phyloP scores from a whole-genome alignment of 169 alveolate species.

The Plasmodium vivax region DNA sequence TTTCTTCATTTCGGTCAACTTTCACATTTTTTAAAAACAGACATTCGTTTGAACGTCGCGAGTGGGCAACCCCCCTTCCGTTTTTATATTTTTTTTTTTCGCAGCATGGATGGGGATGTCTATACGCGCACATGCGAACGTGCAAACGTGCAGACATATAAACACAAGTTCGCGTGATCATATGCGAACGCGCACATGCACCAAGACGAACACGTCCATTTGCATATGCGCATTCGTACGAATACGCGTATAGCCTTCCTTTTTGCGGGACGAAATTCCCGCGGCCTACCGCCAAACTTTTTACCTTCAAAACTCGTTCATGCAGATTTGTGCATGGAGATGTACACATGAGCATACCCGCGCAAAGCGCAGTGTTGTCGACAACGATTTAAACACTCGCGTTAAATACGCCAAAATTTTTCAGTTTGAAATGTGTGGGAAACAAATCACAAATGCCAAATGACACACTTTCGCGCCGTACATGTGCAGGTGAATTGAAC shows the following conservation, averaged over 20 bases:
- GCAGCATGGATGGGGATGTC: neutral
- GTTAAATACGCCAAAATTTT: neutral
- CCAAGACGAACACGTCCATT: neutral
- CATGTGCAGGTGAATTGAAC: neutral
- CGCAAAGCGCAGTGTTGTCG: slow-evolving; percentile 1
- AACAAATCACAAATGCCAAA: neutral
- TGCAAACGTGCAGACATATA: slow-evolving; percentile 1
- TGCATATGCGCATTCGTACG: neutral
- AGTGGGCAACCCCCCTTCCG: neutral
- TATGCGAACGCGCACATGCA: neutral
- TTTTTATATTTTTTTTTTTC: slow-evolving; percentile 6
- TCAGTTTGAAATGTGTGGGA: neutral
- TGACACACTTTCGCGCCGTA: neutral
- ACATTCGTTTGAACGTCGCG: neutral
- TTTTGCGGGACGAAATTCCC: neutral
- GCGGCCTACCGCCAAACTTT: neutral
- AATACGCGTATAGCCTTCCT: neutral
- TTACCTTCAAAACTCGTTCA: neutral
- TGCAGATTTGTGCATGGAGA: slow-evolving; percentile 65
- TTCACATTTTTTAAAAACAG: neutral
- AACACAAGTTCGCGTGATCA: neutral
- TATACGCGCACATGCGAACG: neutral
- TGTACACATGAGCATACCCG: neutral
- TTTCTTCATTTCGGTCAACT: neutral
- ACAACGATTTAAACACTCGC: neutral